phyloP scores from a whole-genome alignment of 225 moss, liverwort and hornwort species.

The Marchantia polymorpha region DNA sequence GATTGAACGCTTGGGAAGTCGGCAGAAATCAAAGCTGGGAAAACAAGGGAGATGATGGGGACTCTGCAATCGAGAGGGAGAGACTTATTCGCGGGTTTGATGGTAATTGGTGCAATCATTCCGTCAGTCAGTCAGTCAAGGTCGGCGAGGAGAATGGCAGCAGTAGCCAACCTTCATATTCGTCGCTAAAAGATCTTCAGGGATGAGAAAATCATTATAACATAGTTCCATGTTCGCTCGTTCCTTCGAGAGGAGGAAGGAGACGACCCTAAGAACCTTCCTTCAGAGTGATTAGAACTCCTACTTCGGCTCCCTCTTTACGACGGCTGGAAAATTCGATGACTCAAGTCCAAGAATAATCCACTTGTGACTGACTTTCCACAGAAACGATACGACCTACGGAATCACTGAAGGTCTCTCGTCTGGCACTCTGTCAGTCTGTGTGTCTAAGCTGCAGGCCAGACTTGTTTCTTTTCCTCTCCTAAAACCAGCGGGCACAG shows the following conservation, averaged over 20 bases:
- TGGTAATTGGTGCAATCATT: not conserved
- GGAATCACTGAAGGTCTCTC: not conserved
- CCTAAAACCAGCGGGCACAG: not conserved
- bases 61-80: not conserved
- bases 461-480: not conserved
- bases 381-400: not conserved
- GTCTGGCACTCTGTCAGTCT: not conserved
- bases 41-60: not conserved
- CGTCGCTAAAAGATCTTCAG: slow-evolving; percentile 18
- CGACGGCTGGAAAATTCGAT: not conserved
- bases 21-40: not conserved
- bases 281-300: not conserved
- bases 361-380: not conserved
- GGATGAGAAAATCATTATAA: slow-evolving; percentile 23
- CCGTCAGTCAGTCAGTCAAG: not conserved
- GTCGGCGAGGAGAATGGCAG: not conserved
- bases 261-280: not conserved
- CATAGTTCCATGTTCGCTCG: slow-evolving; percentile 12
- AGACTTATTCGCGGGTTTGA: not conserved
- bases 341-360: not conserved
- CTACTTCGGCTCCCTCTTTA: not conserved
- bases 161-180: slow-evolving; percentile 14
- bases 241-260: not conserved
- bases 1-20: too few species aligned
- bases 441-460: too few species aligned